These are phyloP conservation scores for Theileria equi DNA, from an alignment of 169 alveolate genomes.

Conservation along the genomic window DNA sequence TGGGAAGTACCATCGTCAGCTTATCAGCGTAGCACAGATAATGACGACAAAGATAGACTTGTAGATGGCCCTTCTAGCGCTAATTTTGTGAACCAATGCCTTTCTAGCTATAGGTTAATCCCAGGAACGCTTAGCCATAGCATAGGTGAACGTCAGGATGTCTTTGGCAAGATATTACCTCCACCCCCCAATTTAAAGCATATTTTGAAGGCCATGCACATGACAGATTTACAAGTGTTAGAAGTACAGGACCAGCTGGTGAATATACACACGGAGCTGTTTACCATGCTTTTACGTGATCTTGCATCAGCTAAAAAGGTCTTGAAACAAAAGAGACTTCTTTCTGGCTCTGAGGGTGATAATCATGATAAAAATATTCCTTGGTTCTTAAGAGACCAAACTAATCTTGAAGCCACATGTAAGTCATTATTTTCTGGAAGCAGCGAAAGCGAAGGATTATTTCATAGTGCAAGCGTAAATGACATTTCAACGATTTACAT, in stretches of 20 bases:
- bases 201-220: conserved; percentile 70
- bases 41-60: background rate
- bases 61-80: background rate
- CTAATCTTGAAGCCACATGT: conserved; percentile 69
- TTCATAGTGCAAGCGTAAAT: conserved; percentile 40
- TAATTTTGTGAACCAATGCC: background rate
- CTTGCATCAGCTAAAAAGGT: conserved; percentile 54
- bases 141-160: conserved; percentile 54
- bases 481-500: conserved; percentile 60
- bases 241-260: conserved; percentile 77
- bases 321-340: conserved; percentile 41
- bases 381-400: conserved; percentile 56
- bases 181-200: conserved; percentile 70
- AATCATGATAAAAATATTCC: conserved; percentile 30
- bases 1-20: conserved; percentile 44
- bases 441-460: conserved; percentile 69
- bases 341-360: background rate
- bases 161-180: conserved; percentile 50
- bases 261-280: conserved; percentile 74
- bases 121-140: conserved; percentile 60
- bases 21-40: background rate
- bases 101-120: conserved; percentile 21
- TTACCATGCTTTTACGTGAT: conserved; percentile 68
- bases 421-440: conserved; percentile 71
- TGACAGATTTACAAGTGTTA: conserved; percentile 78